Evolutionary conservation across 2,329 filamentous ascomycete species (phyloP).

Genomic region (Alternaria sp.): DNA sequence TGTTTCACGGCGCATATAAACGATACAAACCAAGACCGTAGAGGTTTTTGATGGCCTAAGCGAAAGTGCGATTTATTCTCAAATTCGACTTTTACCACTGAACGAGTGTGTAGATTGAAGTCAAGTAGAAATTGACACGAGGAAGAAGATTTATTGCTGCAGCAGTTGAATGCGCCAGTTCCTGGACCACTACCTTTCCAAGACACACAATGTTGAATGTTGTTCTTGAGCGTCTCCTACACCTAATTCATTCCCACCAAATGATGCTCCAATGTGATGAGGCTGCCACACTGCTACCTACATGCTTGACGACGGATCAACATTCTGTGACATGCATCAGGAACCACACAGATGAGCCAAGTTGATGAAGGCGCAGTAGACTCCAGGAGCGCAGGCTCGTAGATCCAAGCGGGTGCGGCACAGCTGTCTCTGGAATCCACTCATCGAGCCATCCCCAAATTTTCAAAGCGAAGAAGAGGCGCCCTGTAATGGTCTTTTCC

Average conservation of each 20-base stretch:
- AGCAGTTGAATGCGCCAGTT: neutral
- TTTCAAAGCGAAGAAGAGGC: neutral
- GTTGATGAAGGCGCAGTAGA: neutral
- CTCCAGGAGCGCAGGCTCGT: neutral
- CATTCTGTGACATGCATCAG: neutral
- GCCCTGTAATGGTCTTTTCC: neutral
- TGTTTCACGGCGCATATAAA: neutral
- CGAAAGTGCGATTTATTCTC: no score
- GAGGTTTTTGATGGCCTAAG: no score
- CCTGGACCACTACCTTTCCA: neutral
- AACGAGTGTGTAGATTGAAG: no score
- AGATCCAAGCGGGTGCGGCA: neutral
- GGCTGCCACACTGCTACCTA: neutral
- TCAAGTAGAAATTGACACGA: neutral
- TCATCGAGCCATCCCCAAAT: neutral
- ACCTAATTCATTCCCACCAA: neutral
- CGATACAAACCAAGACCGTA: neutral
- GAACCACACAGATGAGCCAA: neutral
- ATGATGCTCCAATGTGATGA: neutral
- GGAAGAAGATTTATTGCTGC: neutral
- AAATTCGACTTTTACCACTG: no score
- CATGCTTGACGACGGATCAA: no score
- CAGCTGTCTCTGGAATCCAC: neutral
- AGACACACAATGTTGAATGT: neutral
- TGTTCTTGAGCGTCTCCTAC: neutral